Conservation (phyloP, 441 rosid genomes). For the Biscutella auriculata region DNA sequence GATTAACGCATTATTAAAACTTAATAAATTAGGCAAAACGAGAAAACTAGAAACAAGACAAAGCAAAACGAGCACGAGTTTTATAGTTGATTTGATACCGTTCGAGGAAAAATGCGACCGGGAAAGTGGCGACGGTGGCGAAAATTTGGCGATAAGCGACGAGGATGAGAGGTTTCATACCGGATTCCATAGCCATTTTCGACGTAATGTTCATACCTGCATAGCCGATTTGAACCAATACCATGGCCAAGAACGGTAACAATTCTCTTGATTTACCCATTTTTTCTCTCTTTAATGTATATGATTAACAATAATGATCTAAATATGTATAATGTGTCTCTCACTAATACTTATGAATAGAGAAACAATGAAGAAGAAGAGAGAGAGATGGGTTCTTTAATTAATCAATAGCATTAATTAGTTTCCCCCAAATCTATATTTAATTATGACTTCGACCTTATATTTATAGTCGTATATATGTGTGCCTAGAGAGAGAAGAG, state of each 20-base stretch:
- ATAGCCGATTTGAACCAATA: conserved; percentile 53
- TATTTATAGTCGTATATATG: conserved; percentile 13
- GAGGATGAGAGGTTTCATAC: conserved; percentile 79
- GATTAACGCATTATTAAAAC: no score
- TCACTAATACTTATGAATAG: conserved; percentile 8
- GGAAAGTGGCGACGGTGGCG: conserved; percentile 58
- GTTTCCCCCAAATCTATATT: conserved; percentile 9
- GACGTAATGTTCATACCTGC: conserved; percentile 84
- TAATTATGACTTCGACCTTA: background rate
- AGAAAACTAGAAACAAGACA: no score
- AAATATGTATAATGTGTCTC: background rate
- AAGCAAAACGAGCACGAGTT: no score
- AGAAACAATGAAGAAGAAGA: background rate
- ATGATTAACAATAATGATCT: no score
- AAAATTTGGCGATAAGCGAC: conserved; percentile 70
- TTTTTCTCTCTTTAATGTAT: background rate
- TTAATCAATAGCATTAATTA: background rate
- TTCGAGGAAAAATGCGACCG: conserved; percentile 63
- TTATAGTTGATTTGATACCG: conserved; percentile 27
- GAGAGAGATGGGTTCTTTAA: conserved; percentile 11
- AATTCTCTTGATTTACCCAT: conserved; percentile 30
- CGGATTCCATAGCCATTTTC: conserved; percentile 81
- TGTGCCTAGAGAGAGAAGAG: background rate
- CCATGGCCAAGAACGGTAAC: conserved; percentile 70
- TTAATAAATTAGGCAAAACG: no score